phyloP scores from a whole-genome alignment of 805 yeast genomes.

The Metschnikowia corniflorae region DNA sequence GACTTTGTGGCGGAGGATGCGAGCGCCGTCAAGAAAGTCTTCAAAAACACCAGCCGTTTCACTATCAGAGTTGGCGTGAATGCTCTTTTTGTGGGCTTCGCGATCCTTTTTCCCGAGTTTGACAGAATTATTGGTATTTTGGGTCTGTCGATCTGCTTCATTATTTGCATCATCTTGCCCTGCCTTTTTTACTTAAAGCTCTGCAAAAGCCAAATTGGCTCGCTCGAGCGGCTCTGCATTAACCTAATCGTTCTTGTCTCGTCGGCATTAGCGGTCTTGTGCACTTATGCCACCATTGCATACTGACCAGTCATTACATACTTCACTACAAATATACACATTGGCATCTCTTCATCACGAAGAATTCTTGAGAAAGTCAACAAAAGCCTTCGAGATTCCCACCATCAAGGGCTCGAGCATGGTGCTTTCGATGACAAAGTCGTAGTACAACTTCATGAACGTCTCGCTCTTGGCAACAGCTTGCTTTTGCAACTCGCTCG shows the following conservation, averaged over 20 bases:
- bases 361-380: slow-evolving; percentile 7
- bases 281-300: slow-evolving; percentile 19
- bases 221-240: slow-evolving; percentile 15
- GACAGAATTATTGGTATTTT: slow-evolving; percentile 77
- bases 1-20: slow-evolving; percentile 18
- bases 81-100: slow-evolving; percentile 50
- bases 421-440: slow-evolving; percentile 29
- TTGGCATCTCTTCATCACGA: too few relatives aligned
- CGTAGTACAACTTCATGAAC: slow-evolving; percentile 38
- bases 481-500: slow-evolving; percentile 13
- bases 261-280: slow-evolving; percentile 17
- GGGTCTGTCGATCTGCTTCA: slow-evolving; percentile 78
- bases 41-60: slow-evolving; percentile 16
- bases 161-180: slow-evolving; percentile 78
- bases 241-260: slow-evolving; percentile 10
- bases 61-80: slow-evolving; percentile 45
- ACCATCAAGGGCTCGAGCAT: slow-evolving; percentile 29
- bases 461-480: slow-evolving; percentile 3
- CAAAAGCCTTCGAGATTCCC: slow-evolving; percentile 29
- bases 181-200: slow-evolving; percentile 54
- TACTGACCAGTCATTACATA: slow-evolving; percentile 2
- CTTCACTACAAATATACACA: too few relatives aligned
- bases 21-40: slow-evolving; percentile 1
- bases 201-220: slow-evolving; percentile 16
- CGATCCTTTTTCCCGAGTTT: slow-evolving; percentile 70